Evolutionary conservation across 208 protist species (phyloP).

Genomic region (Leishmania tropica): DNA sequence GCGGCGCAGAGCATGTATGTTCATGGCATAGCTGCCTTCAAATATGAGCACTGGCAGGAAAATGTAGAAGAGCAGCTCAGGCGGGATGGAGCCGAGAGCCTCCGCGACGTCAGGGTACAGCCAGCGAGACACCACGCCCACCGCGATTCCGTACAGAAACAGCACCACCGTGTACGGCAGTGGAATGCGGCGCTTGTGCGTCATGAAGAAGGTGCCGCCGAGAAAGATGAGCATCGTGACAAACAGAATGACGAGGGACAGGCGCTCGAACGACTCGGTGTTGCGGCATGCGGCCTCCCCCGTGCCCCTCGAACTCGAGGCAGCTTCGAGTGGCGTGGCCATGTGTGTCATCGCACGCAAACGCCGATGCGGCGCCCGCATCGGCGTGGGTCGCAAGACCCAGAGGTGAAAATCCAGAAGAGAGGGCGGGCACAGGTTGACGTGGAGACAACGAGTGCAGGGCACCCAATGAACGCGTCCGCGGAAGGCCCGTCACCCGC

Average conservation of each 20-base stretch:
- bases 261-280: conserved; percentile 17
- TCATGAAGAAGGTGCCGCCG: conserved; percentile 79
- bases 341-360: not conserved
- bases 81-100: conserved; percentile 69
- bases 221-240: conserved; percentile 75
- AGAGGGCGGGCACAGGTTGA: not conserved
- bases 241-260: conserved; percentile 64
- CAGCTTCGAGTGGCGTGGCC: not conserved
- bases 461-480: not conserved
- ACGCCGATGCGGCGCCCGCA: not conserved
- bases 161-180: conserved; percentile 84
- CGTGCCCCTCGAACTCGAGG: not conserved
- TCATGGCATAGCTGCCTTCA: conserved; percentile 83
- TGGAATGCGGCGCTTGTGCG: conserved; percentile 50
- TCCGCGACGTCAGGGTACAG: conserved; percentile 50
- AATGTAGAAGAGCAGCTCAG: conserved; percentile 86
- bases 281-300: not conserved
- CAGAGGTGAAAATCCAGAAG: not conserved
- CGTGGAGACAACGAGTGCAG: not conserved
- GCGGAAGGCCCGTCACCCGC: not conserved
- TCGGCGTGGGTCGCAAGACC: not conserved
- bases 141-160: conserved; percentile 80
- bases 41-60: conserved; percentile 93
- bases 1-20: conserved; percentile 72
- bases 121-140: conserved; percentile 56